Conservation (phyloP, 805 yeast species). For the Tetrapisispora namnaoensis region DNA sequence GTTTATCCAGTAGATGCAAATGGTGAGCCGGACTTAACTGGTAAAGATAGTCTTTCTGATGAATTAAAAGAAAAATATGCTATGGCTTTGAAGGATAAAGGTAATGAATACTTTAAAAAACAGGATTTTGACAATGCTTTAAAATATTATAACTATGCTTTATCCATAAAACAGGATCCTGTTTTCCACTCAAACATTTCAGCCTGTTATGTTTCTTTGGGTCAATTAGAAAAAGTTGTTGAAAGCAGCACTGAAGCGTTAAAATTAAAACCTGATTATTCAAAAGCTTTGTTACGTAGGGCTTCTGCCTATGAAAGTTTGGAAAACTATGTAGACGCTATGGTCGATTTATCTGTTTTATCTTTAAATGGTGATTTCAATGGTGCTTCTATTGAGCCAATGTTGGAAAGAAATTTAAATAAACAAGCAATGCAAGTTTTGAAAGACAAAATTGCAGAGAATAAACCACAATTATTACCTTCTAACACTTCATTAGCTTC, state of each 20-base stretch:
- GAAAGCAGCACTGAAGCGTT: slow-evolving; percentile 84
- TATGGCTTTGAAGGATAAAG: slow-evolving; percentile 74
- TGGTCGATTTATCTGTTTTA: slow-evolving; percentile 84
- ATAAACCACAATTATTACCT: slow-evolving; percentile 43
- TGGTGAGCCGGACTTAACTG: slow-evolving; percentile 50
- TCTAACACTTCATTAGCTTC: slow-evolving; percentile 77
- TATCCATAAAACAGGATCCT: slow-evolving; percentile 68
- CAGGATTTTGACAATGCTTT: slow-evolving; percentile 71
- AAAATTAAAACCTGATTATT: slow-evolving; percentile 76
- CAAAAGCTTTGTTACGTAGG: slow-evolving; percentile 87
- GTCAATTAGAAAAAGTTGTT: slow-evolving; percentile 72
- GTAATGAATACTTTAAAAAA: slow-evolving; percentile 66
- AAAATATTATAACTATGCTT: slow-evolving; percentile 68
- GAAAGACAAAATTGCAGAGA: slow-evolving; percentile 42
- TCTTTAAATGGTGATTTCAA: slow-evolving; percentile 77
- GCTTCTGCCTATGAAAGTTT: slow-evolving; percentile 84
- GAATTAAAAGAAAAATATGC: slow-evolving; percentile 58
- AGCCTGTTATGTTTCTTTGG: slow-evolving; percentile 83
- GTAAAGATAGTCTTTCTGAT: slow-evolving; percentile 35
- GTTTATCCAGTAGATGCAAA: slow-evolving; percentile 43
- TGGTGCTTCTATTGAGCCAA: slow-evolving; percentile 65
- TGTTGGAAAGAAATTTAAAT: slow-evolving; percentile 79
- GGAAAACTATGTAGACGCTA: slow-evolving; percentile 71
- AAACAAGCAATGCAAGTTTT: slow-evolving; percentile 69
- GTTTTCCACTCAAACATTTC: slow-evolving; percentile 92